These are phyloP conservation scores for Dothidotthia symphoricarpi DNA, from an alignment of 2,329 filamentous ascomycete species.

Conservation along the genomic window DNA sequence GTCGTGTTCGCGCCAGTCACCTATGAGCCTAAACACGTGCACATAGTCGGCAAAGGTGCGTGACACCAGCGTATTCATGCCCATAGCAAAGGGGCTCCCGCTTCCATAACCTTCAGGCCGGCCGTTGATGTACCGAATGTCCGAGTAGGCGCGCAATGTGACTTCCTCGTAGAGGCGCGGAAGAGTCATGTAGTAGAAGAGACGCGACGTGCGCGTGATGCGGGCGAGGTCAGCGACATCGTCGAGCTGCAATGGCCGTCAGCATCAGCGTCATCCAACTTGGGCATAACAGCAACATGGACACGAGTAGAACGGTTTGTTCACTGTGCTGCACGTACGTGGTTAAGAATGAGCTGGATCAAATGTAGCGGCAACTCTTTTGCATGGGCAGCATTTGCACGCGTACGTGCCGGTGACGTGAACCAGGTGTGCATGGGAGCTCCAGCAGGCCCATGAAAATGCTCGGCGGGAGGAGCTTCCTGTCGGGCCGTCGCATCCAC, in stretches of 20 bases:
- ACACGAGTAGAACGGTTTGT: neutral
- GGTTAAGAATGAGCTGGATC: slow-evolving; percentile 56
- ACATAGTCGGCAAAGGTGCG: slow-evolving; percentile 55
- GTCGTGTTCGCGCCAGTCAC: slow-evolving; percentile 59
- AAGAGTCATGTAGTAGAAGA: slow-evolving; percentile 64
- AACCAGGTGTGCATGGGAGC: slow-evolving; percentile 34
- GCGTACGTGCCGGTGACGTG: slow-evolving; percentile 35
- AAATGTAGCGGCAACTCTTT: slow-evolving; percentile 57
- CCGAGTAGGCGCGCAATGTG: slow-evolving; percentile 57
- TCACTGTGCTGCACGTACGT: slow-evolving; percentile 43
- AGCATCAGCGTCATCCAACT: slow-evolving; percentile 11
- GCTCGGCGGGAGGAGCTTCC: neutral
- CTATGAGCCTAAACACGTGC: slow-evolving; percentile 52
- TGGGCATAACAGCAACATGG: slow-evolving; percentile 9
- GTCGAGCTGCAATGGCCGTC: slow-evolving; percentile 50
- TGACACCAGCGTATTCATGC: slow-evolving; percentile 61
- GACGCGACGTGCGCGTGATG: slow-evolving; percentile 58
- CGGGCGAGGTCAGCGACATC: slow-evolving; percentile 59
- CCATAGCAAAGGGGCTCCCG: slow-evolving; percentile 63
- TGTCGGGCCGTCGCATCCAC: neutral
- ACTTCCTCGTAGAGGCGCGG: slow-evolving; percentile 60
- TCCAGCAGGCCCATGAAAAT: slow-evolving; percentile 19
- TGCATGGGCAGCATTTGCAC: slow-evolving; percentile 28
- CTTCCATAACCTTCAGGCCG: slow-evolving; percentile 61
- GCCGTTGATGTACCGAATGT: slow-evolving; percentile 58